Percentiles rank a stretch among this genome's conserved stretches.
Evolutionary conservation across 257 asterid genomes (phyloP).

Genomic region (Apocynum venetum): DNA sequence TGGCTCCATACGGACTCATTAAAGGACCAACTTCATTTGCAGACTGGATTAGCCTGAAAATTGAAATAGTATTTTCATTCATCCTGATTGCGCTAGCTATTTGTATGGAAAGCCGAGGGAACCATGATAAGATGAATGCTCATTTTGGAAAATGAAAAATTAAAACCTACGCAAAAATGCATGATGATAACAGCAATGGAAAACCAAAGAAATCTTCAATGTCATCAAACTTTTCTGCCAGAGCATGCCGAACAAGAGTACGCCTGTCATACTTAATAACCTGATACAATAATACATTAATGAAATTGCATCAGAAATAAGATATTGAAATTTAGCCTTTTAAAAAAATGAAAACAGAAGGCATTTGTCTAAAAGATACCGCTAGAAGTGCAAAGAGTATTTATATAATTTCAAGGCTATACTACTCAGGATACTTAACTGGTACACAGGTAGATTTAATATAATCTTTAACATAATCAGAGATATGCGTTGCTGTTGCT

Average conservation of each 20-base stretch:
- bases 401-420: not conserved
- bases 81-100: not conserved
- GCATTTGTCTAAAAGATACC: not conserved
- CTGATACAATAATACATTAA: not conserved
- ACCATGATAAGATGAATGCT: not conserved
- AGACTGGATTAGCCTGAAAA: constrained; percentile 7
- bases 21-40: not conserved
- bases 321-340: not conserved
- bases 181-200: constrained; percentile 13
- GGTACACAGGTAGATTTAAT: not conserved
- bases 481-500: not conserved
- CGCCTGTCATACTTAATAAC: not conserved
- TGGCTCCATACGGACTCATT: constrained; percentile 4
- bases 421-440: not conserved
- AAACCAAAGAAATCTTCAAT: constrained; percentile 11
- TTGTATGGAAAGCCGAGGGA: not conserved
- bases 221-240: constrained; percentile 13
- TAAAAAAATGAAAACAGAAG: not conserved
- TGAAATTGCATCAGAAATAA: not conserved
- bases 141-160: not conserved
- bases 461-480: not conserved
- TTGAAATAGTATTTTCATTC: not conserved
- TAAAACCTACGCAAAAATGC: constrained; percentile 15
- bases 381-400: not conserved
- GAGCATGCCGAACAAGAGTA: not conserved